Evolutionary conservation across 768 basidiomycete species (phyloP).

Genomic region (Xerocomellus intermedius): DNA sequence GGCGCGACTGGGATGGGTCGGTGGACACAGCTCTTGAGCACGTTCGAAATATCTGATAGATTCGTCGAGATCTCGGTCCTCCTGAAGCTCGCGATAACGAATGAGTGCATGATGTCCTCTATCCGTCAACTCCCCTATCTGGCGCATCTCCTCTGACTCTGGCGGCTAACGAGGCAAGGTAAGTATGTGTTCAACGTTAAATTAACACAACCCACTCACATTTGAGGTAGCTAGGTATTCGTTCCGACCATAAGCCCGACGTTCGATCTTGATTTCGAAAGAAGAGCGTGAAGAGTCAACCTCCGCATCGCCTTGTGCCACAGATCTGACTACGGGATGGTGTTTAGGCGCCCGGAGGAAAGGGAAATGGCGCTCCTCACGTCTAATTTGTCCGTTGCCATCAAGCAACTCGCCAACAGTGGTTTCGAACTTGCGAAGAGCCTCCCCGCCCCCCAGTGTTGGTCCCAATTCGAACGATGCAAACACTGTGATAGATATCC

Average conservation of each 20-base stretch:
- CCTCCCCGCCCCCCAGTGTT: conserved; percentile 6
- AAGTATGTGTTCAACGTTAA: not conserved
- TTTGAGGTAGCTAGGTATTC: not conserved
- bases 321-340: not conserved
- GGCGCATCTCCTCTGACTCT: not conserved
- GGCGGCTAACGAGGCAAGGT: not conserved
- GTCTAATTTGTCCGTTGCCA: not conserved
- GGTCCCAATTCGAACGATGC: conserved; percentile 9
- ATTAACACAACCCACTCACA: not conserved
- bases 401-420: not conserved
- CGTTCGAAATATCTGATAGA: conserved; percentile 13
- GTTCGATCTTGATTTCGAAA: not conserved
- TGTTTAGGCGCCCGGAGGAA: no score
- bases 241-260: no score
- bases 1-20: conserved; percentile 11
- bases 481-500: not conserved
- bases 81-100: not conserved
- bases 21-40: conserved; percentile 12
- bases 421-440: not conserved
- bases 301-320: not conserved
- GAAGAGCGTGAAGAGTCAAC: not conserved
- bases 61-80: conserved; percentile 13
- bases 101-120: not conserved
- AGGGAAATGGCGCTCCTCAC: not conserved
- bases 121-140: not conserved